Evolutionary conservation across 371 early-diverging fungal species (phyloP).

Genomic region (Mucor irregularis): DNA sequence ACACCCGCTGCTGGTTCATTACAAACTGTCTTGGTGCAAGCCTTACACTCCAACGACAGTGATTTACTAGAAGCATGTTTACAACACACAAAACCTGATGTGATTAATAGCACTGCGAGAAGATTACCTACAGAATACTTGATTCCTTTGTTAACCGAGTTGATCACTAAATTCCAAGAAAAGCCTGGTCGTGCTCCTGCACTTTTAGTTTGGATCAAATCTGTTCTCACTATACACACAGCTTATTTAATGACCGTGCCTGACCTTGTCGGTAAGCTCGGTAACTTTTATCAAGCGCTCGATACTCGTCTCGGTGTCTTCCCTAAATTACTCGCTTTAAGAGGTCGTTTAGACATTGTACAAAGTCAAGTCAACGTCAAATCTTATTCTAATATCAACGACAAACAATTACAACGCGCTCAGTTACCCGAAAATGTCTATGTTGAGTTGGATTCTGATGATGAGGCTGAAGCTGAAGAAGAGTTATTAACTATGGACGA

Average conservation of each 20-base stretch:
- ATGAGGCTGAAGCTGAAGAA: constrained; percentile 46
- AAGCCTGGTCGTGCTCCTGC: constrained; percentile 65
- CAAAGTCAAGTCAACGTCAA: constrained; percentile 69
- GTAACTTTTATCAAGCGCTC: constrained; percentile 71
- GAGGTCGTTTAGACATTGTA: constrained; percentile 81
- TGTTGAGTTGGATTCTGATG: constrained; percentile 62
- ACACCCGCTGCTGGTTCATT: constrained; percentile 61
- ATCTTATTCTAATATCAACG: constrained; percentile 43
- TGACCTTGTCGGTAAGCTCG: constrained; percentile 62
- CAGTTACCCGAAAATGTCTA: constrained; percentile 51
- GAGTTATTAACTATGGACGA: constrained; percentile 41
- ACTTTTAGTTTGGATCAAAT: constrained; percentile 77
- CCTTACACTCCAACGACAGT: constrained; percentile 72
- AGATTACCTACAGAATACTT: constrained; percentile 71
- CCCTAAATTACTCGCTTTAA: constrained; percentile 63
- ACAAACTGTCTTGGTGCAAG: constrained; percentile 75
- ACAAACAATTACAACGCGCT: constrained; percentile 31
- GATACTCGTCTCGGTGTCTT: constrained; percentile 64
- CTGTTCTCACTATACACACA: constrained; percentile 68
- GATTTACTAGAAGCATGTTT: constrained; percentile 70
- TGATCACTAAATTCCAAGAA: constrained; percentile 66
- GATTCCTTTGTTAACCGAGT: constrained; percentile 70
- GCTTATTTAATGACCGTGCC: constrained; percentile 74
- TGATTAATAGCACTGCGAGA: constrained; percentile 69
- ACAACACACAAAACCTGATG: constrained; percentile 57